phyloP scores from a whole-genome alignment of 1,284 basidiomycete species.

The Inonotus obliquus region DNA sequence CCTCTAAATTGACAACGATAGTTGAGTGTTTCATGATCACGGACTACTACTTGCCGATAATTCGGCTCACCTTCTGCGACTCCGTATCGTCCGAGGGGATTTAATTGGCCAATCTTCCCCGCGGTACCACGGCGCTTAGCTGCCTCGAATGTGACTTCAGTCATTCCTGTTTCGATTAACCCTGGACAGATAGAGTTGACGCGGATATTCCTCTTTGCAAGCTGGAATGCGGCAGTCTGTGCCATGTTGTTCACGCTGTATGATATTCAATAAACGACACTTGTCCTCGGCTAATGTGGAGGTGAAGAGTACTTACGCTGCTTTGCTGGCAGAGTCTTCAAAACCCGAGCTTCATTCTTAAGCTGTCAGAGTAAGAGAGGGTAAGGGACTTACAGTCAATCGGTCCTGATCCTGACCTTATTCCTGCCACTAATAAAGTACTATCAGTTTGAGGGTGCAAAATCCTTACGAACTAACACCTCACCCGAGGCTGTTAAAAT shows the following conservation, averaged over 20 bases:
- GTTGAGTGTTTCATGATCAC: neutral
- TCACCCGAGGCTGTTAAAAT: constrained; percentile 85
- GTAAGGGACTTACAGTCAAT: constrained; percentile 63
- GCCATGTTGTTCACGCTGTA: constrained; percentile 74
- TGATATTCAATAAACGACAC: neutral
- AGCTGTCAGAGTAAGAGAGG: neutral
- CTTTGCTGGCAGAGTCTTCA: constrained; percentile 85
- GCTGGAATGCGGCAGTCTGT: constrained; percentile 74
- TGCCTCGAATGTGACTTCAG: constrained; percentile 64
- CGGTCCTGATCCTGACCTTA: constrained; percentile 82
- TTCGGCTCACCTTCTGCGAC: constrained; percentile 59
- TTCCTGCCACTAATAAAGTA: constrained; percentile 63
- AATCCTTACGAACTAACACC: constrained; percentile 19
- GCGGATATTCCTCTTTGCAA: constrained; percentile 79
- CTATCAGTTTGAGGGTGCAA: constrained; percentile 1
- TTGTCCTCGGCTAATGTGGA: neutral
- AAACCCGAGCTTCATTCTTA: constrained; percentile 17
- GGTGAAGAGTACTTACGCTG: constrained; percentile 66
- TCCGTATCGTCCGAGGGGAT: constrained; percentile 78
- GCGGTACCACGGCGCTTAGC: constrained; percentile 71
- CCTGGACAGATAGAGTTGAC: constrained; percentile 92
- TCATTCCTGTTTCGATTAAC: constrained; percentile 90
- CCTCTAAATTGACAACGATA: constrained; percentile 44
- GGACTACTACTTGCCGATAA: neutral
- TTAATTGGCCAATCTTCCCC: constrained; percentile 81